These are phyloP conservation scores for Lasiosphaeria miniovina DNA, from an alignment of 495 filamentous ascomycete genomes.

Conservation along the genomic window DNA sequence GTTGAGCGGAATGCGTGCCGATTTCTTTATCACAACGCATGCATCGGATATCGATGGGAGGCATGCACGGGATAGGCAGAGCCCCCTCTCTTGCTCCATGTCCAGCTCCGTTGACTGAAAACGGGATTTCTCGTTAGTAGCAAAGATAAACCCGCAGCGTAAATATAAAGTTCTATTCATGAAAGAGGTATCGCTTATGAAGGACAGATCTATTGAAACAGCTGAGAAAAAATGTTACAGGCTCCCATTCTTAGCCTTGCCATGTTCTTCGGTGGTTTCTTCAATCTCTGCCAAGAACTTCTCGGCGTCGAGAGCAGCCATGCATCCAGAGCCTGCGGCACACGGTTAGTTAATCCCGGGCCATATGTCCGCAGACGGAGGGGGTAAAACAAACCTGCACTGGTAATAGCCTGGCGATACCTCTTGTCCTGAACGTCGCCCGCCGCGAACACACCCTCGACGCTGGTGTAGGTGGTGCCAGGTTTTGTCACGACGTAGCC, in stretches of 20 bases:
- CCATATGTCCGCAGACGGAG: background rate
- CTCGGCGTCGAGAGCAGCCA: slow-evolving; percentile 93
- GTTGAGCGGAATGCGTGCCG: no score
- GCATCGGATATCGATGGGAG: no score
- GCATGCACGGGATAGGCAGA: no score
- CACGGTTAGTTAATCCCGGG: slow-evolving; percentile 31
- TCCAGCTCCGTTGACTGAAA: no score
- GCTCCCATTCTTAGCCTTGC: slow-evolving; percentile 29
- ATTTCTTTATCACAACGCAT: no score
- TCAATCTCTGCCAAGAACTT: slow-evolving; percentile 81
- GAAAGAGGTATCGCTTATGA: slow-evolving; percentile 6
- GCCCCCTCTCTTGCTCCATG: no score
- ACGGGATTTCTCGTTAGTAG: no score
- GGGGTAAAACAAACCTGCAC: slow-evolving; percentile 68
- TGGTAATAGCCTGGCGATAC: slow-evolving; percentile 96
- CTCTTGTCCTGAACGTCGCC: slow-evolving; percentile 98
- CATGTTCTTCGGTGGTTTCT: slow-evolving; percentile 38
- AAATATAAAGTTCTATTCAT: background rate
- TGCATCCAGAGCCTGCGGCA: slow-evolving; percentile 76
- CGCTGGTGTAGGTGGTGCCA: slow-evolving; percentile 81
- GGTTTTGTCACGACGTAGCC: slow-evolving; percentile 85
- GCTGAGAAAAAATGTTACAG: slow-evolving; percentile 15
- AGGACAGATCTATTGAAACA: slow-evolving; percentile 1
- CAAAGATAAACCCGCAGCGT: no score
- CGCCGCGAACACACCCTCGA: slow-evolving; percentile 92